phyloP scores from a whole-genome alignment of 1,284 basidiomycete genomes.

The Golubevia sp. region DNA sequence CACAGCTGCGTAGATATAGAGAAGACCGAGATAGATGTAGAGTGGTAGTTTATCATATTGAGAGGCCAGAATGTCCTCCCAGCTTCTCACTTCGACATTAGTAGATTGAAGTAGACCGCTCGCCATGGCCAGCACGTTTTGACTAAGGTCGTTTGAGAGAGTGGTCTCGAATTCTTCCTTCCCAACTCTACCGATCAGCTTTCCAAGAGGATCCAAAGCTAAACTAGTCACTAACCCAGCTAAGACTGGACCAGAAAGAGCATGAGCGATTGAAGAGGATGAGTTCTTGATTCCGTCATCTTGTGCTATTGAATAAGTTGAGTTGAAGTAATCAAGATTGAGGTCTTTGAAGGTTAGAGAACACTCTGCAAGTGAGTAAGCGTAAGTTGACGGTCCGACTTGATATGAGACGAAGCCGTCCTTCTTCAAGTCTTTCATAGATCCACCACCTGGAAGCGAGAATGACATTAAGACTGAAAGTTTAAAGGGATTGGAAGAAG shows the following conservation, averaged over 20 bases:
- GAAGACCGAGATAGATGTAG: slow-evolving; percentile 7
- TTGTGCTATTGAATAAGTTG: background rate
- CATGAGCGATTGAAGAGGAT: slow-evolving; percentile 1
- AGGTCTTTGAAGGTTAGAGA: slow-evolving; percentile 3
- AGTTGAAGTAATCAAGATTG: slow-evolving; percentile 13
- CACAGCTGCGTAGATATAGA: slow-evolving; percentile 10
- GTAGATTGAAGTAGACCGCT: slow-evolving; percentile 3
- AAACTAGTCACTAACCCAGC: slow-evolving; percentile 5
- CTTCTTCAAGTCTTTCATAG: background rate
- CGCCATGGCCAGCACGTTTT: slow-evolving; percentile 2
- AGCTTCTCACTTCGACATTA: slow-evolving; percentile 3
- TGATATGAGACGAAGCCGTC: slow-evolving; percentile 3
- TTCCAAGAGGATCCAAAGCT: slow-evolving; percentile 4
- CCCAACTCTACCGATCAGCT: slow-evolving; percentile 3
- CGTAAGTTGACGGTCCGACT: background rate
- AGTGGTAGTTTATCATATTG: slow-evolving; percentile 10
- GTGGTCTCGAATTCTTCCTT: slow-evolving; percentile 4
- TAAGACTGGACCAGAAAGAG: slow-evolving; percentile 13
- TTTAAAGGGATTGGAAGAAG: slow-evolving; percentile 1
- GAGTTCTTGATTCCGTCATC: background rate
- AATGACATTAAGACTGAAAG: slow-evolving; percentile 1
- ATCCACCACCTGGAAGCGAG: background rate
- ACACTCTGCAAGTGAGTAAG: slow-evolving; percentile 8
- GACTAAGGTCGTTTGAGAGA: slow-evolving; percentile 6
- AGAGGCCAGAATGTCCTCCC: slow-evolving; percentile 9